Base-by-base conservation (phyloP, 306 rosid species). In the Castanea sativa region DNA sequence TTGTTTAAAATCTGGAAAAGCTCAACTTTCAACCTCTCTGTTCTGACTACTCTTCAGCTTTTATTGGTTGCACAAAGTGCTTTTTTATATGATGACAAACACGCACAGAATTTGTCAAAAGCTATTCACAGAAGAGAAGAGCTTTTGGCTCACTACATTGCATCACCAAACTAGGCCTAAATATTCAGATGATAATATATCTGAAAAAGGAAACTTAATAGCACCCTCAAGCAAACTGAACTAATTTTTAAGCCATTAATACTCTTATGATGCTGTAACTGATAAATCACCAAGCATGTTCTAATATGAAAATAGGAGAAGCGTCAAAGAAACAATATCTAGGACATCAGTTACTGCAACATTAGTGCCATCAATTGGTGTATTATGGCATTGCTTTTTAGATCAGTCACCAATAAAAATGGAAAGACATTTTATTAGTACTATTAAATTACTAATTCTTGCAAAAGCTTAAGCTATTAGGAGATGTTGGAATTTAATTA, bases 351-450 rank as follows among this genome's bases (percentile, higher is more conserved):
- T 59, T 59, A 20, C 25, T 27, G 13, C 32, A 59, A 23, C 23
- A 59, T 6, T 32, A 67, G 41, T 65, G 51, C 25, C 12, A 18
- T 67, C 71, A 32, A 12, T 67, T 19, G 35, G 23, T 16, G 20
- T 33, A 4, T 67, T 14, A 16, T 18, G 25, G 51, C 71, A 51
- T 67, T 16, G 6, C 14, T 32, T 67, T 18, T 45, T 32, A 16
- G 25, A 18, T 9, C 45, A 67, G 15, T 19, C 13, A 56, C 12
- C 23, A 20, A 51, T 29, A 67, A 41, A 16, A 20, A 51, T 41
- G 68, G 41, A n/a, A 76, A 61, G 49, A 76, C 32, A 59, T 79
- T 64, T 6, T 55, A 33, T 32, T 43, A 51, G 72, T 38, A 55
- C 43, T 41, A 41, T 41, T 41, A 41, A 41, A 41, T 41, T 41